Percentiles rank a stretch among this genome's conserved stretches.
Evolutionary conservation across 139 green algal species (phyloP).

Genomic region (Chlorella sorokiniana): DNA sequence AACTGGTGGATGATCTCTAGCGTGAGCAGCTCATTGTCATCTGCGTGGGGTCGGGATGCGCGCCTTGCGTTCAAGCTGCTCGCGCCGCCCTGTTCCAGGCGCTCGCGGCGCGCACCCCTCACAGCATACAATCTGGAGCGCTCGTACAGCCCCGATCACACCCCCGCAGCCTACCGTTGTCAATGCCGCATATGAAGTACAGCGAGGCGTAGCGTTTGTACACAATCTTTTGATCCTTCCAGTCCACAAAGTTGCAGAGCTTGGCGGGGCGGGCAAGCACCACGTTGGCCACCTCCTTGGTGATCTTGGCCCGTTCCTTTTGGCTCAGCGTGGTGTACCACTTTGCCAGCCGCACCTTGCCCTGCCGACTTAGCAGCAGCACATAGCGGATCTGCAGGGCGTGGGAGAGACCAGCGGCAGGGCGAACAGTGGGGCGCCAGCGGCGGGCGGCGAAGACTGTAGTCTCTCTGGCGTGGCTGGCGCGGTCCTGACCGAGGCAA

Average conservation of each 20-base stretch:
- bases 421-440: neutral
- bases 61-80: neutral
- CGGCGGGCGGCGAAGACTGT: neutral
- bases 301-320: constrained; percentile 89
- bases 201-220: constrained; percentile 96
- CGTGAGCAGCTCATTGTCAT: constrained; percentile 85
- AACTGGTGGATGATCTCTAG: constrained; percentile 98
- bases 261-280: constrained; percentile 85
- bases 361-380: constrained; percentile 93
- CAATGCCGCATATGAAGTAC: constrained; percentile 93
- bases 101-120: no score
- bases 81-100: no score
- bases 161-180: constrained; percentile 41
- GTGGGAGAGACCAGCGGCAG: neutral
- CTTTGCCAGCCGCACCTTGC: constrained; percentile 97
- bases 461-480: no score
- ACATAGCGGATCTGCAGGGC: constrained; percentile 91
- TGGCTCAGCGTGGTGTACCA: constrained; percentile 95
- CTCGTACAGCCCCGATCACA: neutral
- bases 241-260: constrained; percentile 99
- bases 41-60: neutral
- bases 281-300: constrained; percentile 79
- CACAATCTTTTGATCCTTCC: constrained; percentile 69
- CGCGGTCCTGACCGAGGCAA: no score
- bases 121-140: no score